Percentiles rank a stretch among this genome's conserved stretches.
Conservation (phyloP, 2,329 filamentous ascomycete genomes). For the Penicillium sp. region DNA sequence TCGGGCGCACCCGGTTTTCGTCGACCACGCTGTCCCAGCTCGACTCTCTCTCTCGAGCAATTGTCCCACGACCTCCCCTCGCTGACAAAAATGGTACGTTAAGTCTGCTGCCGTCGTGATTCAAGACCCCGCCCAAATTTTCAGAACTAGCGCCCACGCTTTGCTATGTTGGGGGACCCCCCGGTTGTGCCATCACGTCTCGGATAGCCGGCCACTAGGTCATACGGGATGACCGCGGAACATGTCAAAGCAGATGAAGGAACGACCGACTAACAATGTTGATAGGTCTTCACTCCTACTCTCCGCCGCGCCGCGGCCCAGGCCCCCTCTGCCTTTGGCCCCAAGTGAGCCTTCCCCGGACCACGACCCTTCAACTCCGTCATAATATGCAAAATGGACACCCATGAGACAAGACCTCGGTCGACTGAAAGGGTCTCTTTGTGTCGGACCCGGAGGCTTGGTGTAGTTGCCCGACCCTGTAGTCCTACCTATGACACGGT, state of each 20-base stretch:
- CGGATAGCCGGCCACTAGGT: conserved; percentile 6
- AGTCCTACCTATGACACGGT: background rate
- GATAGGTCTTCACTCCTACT: conserved; percentile 34
- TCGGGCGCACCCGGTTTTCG: conserved; percentile 38
- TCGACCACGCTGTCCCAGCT: conserved; percentile 25
- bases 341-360: conserved; percentile 48
- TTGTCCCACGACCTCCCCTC: conserved; percentile 27
- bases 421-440: background rate
- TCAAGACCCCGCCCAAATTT: background rate
- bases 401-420: background rate
- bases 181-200: conserved; percentile 3
- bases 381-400: background rate
- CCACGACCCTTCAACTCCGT: background rate
- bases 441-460: background rate
- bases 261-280: conserved; percentile 21
- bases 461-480: background rate
- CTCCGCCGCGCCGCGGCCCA: conserved; percentile 40
- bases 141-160: background rate
- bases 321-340: conserved; percentile 57
- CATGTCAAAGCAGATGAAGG: background rate
- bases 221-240: conserved; percentile 13
- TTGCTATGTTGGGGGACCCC: background rate
- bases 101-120: background rate
- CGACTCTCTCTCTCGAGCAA: conserved; percentile 24
- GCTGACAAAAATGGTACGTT: conserved; percentile 34